Evolutionary conservation across 805 yeast genomes (phyloP).

Genomic region (Debaryomyces prosopidis): DNA sequence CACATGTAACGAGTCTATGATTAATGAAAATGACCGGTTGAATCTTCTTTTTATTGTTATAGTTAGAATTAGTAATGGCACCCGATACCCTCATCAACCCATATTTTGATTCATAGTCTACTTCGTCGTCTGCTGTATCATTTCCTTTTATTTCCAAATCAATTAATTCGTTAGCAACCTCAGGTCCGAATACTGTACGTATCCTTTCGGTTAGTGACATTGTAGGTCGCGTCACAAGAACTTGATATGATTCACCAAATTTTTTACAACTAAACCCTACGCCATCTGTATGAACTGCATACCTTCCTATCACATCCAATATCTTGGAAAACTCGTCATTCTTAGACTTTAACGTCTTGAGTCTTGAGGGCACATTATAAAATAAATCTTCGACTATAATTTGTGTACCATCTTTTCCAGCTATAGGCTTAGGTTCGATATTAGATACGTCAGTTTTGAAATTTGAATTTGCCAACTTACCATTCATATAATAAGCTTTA

Average conservation of each 20-base stretch:
- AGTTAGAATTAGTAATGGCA: conserved; percentile 70
- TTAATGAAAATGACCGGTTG: conserved; percentile 84
- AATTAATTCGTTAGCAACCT: conserved; percentile 64
- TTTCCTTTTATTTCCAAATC: conserved; percentile 38
- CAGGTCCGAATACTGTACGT: conserved; percentile 68
- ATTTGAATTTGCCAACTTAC: conserved; percentile 51
- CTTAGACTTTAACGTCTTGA: conserved; percentile 61
- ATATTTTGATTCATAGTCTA: conserved; percentile 17
- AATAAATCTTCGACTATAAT: conserved; percentile 85
- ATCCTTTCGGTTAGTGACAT: conserved; percentile 64
- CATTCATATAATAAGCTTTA: conserved; percentile 66
- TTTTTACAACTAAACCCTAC: conserved; percentile 82
- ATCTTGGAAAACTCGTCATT: conserved; percentile 77
- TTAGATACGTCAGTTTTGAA: conserved; percentile 29
- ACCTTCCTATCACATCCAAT: conserved; percentile 79
- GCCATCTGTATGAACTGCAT: conserved; percentile 69
- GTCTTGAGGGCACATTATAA: conserved; percentile 81
- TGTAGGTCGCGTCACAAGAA: conserved; percentile 58
- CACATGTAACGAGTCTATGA: conserved; percentile 78
- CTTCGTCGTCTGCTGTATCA: background rate
- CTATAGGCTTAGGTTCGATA: conserved; percentile 65
- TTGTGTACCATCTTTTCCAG: conserved; percentile 87
- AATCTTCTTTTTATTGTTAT: conserved; percentile 59
- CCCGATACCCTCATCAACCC: conserved; percentile 63
- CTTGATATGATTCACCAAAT: conserved; percentile 69